phyloP scores from a whole-genome alignment of 1,139 yeast species.

The Taphrina flavorubra region DNA sequence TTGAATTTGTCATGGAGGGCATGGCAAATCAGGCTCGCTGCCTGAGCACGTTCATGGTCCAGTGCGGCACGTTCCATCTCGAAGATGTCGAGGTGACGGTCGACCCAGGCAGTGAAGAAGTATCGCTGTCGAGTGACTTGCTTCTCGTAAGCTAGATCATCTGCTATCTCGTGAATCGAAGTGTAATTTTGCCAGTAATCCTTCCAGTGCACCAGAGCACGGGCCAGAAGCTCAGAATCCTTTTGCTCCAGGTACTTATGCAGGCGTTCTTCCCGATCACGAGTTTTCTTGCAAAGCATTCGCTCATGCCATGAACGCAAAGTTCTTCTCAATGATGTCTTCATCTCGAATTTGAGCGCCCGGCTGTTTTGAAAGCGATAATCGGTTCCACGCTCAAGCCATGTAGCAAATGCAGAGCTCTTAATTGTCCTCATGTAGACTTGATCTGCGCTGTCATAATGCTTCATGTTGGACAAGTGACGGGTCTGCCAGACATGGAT shows the following conservation, averaged over 20 bases:
- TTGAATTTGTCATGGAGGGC: constrained; percentile 8
- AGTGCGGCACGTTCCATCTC: constrained; percentile 30
- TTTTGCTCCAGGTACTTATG: neutral
- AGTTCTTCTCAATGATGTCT: neutral
- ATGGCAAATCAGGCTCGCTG: constrained; percentile 7
- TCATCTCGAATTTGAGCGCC: constrained; percentile 2
- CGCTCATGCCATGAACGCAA: neutral
- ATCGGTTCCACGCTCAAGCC: neutral
- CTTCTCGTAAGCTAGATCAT: neutral
- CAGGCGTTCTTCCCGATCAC: constrained; percentile 13
- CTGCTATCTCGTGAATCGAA: neutral
- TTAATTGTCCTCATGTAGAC: neutral
- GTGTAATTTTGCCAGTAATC: neutral
- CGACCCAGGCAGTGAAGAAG: constrained; percentile 27
- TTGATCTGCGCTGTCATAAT: constrained; percentile 3
- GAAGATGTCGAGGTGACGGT: constrained; percentile 29
- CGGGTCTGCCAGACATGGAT: neutral
- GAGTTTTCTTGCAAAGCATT: neutral
- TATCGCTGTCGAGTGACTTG: neutral
- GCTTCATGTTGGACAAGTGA: neutral
- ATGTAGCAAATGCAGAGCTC: constrained; percentile 10
- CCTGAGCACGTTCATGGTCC: constrained; percentile 14
- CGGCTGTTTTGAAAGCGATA: constrained; percentile 5
- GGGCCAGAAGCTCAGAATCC: neutral
- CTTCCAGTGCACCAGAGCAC: constrained; percentile 3